These are phyloP conservation scores for Tuber calosporum DNA, from an alignment of 495 filamentous ascomycete genomes.

Conservation along the genomic window DNA sequence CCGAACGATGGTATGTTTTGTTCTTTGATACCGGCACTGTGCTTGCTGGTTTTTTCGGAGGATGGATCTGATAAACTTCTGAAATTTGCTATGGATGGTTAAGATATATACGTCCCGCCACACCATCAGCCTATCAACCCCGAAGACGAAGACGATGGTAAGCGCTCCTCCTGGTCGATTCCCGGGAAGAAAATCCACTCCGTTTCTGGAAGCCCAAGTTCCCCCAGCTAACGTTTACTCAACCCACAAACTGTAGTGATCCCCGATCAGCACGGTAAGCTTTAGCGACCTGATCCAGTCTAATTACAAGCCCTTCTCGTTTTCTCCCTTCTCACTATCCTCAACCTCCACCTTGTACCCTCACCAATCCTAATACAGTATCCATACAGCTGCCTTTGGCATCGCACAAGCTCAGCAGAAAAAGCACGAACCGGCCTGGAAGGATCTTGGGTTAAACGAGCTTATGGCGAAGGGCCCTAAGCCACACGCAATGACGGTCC, in stretches of 20 bases:
- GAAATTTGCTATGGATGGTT: conserved; percentile 29
- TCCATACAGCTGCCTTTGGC: conserved; percentile 67
- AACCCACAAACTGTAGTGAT: conserved; percentile 50
- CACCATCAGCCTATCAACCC: conserved; percentile 90
- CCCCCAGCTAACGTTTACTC: background rate
- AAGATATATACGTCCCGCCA: conserved; percentile 77
- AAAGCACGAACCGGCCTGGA: conserved; percentile 67
- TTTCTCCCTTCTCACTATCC: background rate
- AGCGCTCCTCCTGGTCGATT: background rate
- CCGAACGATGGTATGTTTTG: conserved; percentile 47
- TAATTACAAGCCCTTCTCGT: background rate
- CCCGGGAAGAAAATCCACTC: background rate
- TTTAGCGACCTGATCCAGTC: background rate
- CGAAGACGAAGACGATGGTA: conserved; percentile 87
- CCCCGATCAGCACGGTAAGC: conserved; percentile 70
- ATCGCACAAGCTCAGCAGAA: conserved; percentile 78
- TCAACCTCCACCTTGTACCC: background rate
- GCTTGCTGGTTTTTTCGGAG: background rate
- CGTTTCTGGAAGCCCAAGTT: too few species aligned
- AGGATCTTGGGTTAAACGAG: conserved; percentile 70
- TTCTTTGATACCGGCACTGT: background rate
- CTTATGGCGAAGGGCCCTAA: conserved; percentile 57
- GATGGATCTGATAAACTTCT: background rate
- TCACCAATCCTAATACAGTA: background rate
- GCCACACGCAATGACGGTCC: background rate